Evolutionary conservation across 1,284 basidiomycete species (phyloP), one percentile per base, ranked within the genome.

Genomic region (Megacollybia platyphylla): DNA sequence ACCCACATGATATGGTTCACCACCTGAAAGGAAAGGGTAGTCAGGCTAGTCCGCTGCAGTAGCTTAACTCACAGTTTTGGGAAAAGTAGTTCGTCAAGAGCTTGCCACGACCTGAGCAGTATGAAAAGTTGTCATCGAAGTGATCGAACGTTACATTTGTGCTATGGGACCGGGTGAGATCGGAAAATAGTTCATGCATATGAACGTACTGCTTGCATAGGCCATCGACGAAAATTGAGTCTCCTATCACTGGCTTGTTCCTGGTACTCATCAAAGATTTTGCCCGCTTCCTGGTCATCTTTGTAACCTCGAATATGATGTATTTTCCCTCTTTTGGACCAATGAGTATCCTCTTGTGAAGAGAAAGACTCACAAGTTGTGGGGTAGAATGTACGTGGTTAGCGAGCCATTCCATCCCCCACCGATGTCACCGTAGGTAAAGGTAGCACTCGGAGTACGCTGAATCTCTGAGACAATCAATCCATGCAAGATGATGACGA

Each of bases 81-180:
- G 84, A 87, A 52, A 87, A 87, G 54, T 87, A 87, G 52, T 84
- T 81, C 5, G 83, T 79, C 38, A 87, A 60, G 11, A 87, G 58
- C 2, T 67, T 59, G 5, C 84, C 83, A 40, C 80, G 73, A 51
- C 74, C 82, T 86, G 39, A 10, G 35, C 34, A 32, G 34, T 30
- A 48, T 34, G 48, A 47, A n/a, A 42, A 26, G 39, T 42, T 7
- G 9, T 27, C 5, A 8, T 15, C 38, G 44, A n/a, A 30, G 39
- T 40, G 37, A 40, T 31, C 10, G 31, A 41, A 6, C 39, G 54
- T 42, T 63, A 80, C 79, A 73, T 68, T 76, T 79, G 51, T 82
- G 77, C 80, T 85, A 40, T 17, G 13, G 20, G 9, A 36, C 37
- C 8, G 27, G 36, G 31, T 35, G 36, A 44, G n/a, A 15, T 38